Base-by-base conservation (phyloP, 2,329 filamentous ascomycete species). In the Arthrobotrys entomopaga region DNA sequence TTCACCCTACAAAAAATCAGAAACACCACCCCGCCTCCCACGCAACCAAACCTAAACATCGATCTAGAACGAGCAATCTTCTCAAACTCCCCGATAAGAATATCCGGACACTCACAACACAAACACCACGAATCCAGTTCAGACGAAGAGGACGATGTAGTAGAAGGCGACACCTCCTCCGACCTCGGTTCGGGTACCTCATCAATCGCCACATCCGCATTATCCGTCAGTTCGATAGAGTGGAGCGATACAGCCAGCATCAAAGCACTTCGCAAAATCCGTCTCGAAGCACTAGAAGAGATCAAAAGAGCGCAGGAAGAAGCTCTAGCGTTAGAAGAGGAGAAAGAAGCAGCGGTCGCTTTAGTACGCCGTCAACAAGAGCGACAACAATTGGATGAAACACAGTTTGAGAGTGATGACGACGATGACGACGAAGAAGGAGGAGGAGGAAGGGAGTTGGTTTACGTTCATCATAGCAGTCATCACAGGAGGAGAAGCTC, bases 221-320 rank as follows among this genome's bases (percentile, higher is more conserved):
- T 75, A 8, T 75, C 71, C 3, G 71, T 75, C 5, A 69, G 65
- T 46, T 70, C 71, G 8, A 65, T 69, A n/a, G 71, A 69, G 43
- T 75, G 71, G 71, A 61, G 40, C 20, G 71, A 75, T 46, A 75
- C 65, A 13, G 54, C 65, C 8, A 70, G 65, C 26, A 75, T 70
- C 43, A 49, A 43, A 15, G 71, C 50, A 43, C 40, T 75, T 29
- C 58, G 65, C n/a, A 67, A 58, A 38, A 59, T 49, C 13, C 59
- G 71, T 13, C 34, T 75, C 6, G 71, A 70, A 20, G 71, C 71
- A 5, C 40, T 75, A 10, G 65, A 75, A 43, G 71, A 65, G 10
- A 46, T 67, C 22, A 53, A 50, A 22, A 52, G 22, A 4, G 61
- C 40, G 40, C 61, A 66, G 16, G 70, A 74, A 20, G 58, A 38